These are phyloP conservation scores for Diversispora eburnea DNA, from an alignment of 192 early-diverging fungal genomes.

Conservation along the genomic window DNA sequence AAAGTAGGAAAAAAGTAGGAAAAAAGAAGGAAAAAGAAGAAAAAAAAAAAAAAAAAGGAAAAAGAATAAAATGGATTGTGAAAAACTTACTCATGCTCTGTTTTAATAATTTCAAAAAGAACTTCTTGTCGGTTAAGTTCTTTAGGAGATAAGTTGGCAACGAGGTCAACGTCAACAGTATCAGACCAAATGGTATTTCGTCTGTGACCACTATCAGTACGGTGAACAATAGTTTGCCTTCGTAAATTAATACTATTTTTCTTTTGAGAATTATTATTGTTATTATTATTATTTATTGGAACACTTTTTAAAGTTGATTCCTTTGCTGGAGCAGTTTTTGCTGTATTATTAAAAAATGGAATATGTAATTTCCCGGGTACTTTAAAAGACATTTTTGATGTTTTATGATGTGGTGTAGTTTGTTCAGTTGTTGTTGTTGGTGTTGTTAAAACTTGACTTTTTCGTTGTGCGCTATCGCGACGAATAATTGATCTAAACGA, in stretches of 20 bases:
- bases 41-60: background rate
- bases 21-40: background rate
- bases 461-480: slow-evolving; percentile 4
- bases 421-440: background rate
- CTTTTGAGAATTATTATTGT: background rate
- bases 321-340: slow-evolving; percentile 27
- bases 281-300: background rate
- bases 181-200: slow-evolving; percentile 31
- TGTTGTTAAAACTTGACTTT: slow-evolving; percentile 1
- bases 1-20: too few species aligned
- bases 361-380: slow-evolving; percentile 15
- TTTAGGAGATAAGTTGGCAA: slow-evolving; percentile 42
- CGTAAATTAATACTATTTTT: background rate
- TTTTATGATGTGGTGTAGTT: background rate
- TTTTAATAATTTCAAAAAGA: slow-evolving; percentile 73
- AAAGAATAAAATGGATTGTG: background rate
- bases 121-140: slow-evolving; percentile 78
- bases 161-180: slow-evolving; percentile 18
- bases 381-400: slow-evolving; percentile 7
- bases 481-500: background rate
- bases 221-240: slow-evolving; percentile 7
- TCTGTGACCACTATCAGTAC: slow-evolving; percentile 6
- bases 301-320: background rate
- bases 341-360: slow-evolving; percentile 19
- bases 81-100: slow-evolving; percentile 47